A percentile compares a stretch with the other conserved stretches of the same genome.
phyloP scores from a whole-genome alignment of 1,284 basidiomycete species.

The Testicularia cyperi region DNA sequence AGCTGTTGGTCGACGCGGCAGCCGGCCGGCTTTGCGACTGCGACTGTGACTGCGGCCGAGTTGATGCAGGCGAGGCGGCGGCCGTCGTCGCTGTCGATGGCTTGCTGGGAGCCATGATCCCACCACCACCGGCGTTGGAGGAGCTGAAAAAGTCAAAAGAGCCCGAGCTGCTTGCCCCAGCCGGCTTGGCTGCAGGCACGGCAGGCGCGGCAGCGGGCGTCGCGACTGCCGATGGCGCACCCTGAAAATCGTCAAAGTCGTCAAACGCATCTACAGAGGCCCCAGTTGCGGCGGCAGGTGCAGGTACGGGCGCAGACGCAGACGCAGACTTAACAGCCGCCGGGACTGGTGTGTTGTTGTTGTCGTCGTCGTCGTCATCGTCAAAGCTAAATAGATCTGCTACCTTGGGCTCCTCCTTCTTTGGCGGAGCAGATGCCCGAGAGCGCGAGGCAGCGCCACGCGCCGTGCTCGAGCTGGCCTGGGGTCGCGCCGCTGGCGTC shows the following conservation, averaged over 20 bases:
- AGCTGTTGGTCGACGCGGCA: slow-evolving; percentile 20
- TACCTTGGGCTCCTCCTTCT: slow-evolving; percentile 57
- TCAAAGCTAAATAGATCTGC: slow-evolving; percentile 77
- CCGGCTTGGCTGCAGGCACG: slow-evolving; percentile 66
- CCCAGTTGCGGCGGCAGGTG: slow-evolving; percentile 1
- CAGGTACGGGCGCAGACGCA: no score
- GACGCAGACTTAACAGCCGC: slow-evolving; percentile 21
- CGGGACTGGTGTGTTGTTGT: slow-evolving; percentile 49
- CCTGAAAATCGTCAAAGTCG: slow-evolving; percentile 53
- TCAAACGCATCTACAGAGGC: slow-evolving; percentile 37
- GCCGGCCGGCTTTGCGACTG: slow-evolving; percentile 6
- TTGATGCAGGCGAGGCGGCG: slow-evolving; percentile 6
- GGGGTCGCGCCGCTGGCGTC: slow-evolving; percentile 24
- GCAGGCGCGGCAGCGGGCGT: slow-evolving; percentile 10
- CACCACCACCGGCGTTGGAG: not conserved
- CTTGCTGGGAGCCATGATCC: slow-evolving; percentile 4
- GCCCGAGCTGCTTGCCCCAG: slow-evolving; percentile 43
- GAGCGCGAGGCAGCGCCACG: slow-evolving; percentile 9
- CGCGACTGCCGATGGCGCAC: slow-evolving; percentile 8
- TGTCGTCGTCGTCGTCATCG: slow-evolving; percentile 67
- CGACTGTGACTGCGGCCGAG: slow-evolving; percentile 18
- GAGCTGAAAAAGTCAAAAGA: slow-evolving; percentile 65
- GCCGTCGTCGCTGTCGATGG: slow-evolving; percentile 7
- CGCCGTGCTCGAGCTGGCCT: slow-evolving; percentile 14
- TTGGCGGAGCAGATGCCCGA: slow-evolving; percentile 16